Percentiles rank a stretch among this genome's conserved stretches.
Conservation (phyloP, 345 rosid genomes). For the Xanthoceras sorbifolium region DNA sequence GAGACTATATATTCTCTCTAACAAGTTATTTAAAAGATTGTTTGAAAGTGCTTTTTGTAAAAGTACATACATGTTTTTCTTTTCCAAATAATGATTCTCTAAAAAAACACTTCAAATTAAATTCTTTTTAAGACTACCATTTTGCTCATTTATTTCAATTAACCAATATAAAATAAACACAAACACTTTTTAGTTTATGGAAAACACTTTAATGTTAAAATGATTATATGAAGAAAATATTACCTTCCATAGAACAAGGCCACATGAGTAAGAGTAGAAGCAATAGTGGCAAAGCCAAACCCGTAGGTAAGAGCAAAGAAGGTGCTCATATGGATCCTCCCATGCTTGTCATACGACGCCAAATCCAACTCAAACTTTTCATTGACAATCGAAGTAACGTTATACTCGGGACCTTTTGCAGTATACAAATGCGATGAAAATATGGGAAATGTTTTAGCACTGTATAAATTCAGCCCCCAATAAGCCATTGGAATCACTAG, state of each 20-base stretch:
- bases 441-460: constrained; percentile 39
- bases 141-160: too few species aligned
- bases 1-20: too few species aligned
- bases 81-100: too few species aligned
- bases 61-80: too few species aligned
- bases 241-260: constrained; percentile 52
- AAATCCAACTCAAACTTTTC: constrained; percentile 37
- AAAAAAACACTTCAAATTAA: too few species aligned
- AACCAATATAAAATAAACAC: too few species aligned
- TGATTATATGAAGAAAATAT: not conserved
- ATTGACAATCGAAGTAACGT: constrained; percentile 31
- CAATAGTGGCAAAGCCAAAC: constrained; percentile 48
- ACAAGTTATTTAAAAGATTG: too few species aligned
- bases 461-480: constrained; percentile 39
- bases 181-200: too few species aligned
- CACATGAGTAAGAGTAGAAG: constrained; percentile 48
- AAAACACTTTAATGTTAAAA: too few species aligned
- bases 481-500: constrained; percentile 35
- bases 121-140: too few species aligned
- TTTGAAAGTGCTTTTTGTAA: too few species aligned
- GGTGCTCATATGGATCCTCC: constrained; percentile 43
- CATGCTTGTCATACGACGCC: constrained; percentile 21
- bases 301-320: constrained; percentile 51
- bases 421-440: constrained; percentile 41
- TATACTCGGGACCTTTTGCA: constrained; percentile 29